phyloP scores from a whole-genome alignment of 495 filamentous ascomycete genomes.

The Geoglossum glabrum region DNA sequence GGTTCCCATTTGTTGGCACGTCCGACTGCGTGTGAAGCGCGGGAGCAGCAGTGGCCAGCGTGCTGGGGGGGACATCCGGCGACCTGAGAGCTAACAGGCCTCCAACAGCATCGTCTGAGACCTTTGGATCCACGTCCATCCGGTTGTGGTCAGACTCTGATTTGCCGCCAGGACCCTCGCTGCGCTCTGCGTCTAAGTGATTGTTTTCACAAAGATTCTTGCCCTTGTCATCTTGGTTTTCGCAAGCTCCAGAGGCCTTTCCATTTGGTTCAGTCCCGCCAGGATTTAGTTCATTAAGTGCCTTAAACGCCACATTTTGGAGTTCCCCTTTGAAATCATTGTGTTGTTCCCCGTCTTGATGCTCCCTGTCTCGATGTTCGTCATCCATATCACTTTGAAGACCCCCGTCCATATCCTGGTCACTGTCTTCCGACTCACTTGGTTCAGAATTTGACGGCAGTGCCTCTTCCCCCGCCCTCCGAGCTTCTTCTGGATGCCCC shows the following conservation, averaged over 20 bases:
- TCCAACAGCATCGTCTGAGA: not conserved
- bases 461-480: not conserved
- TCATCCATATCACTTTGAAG: not conserved
- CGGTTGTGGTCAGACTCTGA: not conserved
- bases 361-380: not conserved
- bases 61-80: not conserved
- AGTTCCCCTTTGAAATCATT: not conserved
- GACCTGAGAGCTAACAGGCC: not conserved
- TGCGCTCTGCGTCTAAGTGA: not conserved
- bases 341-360: not conserved
- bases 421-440: not conserved
- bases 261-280: not conserved
- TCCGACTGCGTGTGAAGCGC: not conserved
- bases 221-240: not conserved
- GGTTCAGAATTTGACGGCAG: slow-evolving; percentile 1
- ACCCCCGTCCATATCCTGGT: not conserved
- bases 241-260: not conserved
- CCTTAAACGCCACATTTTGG: not conserved
- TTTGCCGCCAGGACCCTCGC: not conserved
- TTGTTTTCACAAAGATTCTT: not conserved
- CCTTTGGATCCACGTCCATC: not conserved
- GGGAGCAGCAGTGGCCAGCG: not conserved
- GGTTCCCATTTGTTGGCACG: not conserved
- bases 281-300: not conserved
- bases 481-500: slow-evolving; percentile 4